Conservation (phyloP, 768 basidiomycete species). For the Phlebiopsis gigantea region DNA sequence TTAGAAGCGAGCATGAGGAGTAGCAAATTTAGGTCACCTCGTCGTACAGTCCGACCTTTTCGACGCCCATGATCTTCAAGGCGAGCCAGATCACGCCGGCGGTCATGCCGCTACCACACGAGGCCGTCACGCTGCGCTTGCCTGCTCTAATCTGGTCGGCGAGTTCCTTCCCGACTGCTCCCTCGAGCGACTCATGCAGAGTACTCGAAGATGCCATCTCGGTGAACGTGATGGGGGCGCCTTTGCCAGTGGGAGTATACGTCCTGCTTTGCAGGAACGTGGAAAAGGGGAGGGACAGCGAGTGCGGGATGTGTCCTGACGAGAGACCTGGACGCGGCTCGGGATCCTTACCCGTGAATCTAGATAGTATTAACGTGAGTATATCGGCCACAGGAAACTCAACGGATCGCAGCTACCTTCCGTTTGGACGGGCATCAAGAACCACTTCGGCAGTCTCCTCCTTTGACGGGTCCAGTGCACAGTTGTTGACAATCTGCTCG, state of each 20-base stretch:
- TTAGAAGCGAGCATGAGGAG: neutral
- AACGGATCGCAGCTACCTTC: conserved; percentile 45
- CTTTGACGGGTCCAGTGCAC: conserved; percentile 38
- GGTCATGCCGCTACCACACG: conserved; percentile 98
- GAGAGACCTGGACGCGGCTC: conserved; percentile 87
- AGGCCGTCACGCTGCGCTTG: conserved; percentile 57
- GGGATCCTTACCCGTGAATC: conserved; percentile 75
- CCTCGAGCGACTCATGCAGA: conserved; percentile 53
- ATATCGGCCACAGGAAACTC: conserved; percentile 8
- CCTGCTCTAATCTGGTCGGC: conserved; percentile 57
- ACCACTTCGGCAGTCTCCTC: conserved; percentile 58
- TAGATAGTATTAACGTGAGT: conserved; percentile 25
- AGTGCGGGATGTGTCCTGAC: conserved; percentile 90
- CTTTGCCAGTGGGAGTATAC: conserved; percentile 3
- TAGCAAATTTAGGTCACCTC: conserved; percentile 57
- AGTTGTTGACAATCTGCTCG: conserved; percentile 74
- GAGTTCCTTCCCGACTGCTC: conserved; percentile 55
- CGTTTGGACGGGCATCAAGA: conserved; percentile 83
- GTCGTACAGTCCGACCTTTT: conserved; percentile 76
- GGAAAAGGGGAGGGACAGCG: conserved; percentile 80
- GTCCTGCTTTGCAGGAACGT: conserved; percentile 51
- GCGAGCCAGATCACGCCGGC: conserved; percentile 92
- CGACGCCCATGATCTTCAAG: conserved; percentile 63
- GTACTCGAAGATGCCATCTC: conserved; percentile 14
- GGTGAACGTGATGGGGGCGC: conserved; percentile 38